phyloP scores from a whole-genome alignment of 2,329 filamentous ascomycete genomes.

The Ascochyta fabae region DNA sequence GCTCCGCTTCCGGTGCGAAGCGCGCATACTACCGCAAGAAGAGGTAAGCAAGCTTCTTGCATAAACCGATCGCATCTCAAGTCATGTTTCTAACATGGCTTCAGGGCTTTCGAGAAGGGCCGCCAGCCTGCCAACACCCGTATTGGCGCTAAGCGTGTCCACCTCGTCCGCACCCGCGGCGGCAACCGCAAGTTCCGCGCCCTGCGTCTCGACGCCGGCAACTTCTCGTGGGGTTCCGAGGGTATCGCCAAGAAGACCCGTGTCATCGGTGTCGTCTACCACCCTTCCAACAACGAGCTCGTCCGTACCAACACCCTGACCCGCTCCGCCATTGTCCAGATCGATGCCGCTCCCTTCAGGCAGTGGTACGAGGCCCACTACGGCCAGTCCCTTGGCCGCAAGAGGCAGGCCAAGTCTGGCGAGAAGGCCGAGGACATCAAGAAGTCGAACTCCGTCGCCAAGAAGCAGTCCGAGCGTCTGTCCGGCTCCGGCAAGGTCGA shows the following conservation, averaged over 20 bases:
- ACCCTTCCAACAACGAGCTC: slow-evolving; percentile 99
- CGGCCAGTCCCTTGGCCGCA: slow-evolving; percentile 85
- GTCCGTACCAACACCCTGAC: slow-evolving; percentile 99
- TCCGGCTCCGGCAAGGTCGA: slow-evolving; percentile 91
- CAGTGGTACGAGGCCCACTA: slow-evolving; percentile 99
- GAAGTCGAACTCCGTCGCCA: slow-evolving; percentile 95
- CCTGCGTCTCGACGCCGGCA: slow-evolving; percentile 96
- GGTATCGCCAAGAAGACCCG: slow-evolving; percentile 98
- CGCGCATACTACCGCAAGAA: slow-evolving; percentile 65
- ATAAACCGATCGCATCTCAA: slow-evolving; percentile 68
- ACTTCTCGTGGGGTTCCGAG: slow-evolving; percentile 99
- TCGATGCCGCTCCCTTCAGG: slow-evolving; percentile 98
- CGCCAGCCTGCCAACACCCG: slow-evolving; percentile 99
- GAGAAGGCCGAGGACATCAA: slow-evolving; percentile 81
- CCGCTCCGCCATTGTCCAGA: slow-evolving; percentile 97
- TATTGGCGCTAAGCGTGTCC: slow-evolving; percentile 96
- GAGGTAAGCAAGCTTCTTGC: slow-evolving; percentile 55
- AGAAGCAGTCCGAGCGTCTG: slow-evolving; percentile 92
- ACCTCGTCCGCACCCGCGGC: slow-evolving; percentile 95
- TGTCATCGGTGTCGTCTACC: slow-evolving; percentile 97
- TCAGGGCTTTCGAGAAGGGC: slow-evolving; percentile 99
- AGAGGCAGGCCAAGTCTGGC: slow-evolving; percentile 83
- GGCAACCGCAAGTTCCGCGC: slow-evolving; percentile 99
- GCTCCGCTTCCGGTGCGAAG: slow-evolving; percentile 98
- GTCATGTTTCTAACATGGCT: slow-evolving; percentile 64